Evolutionary conservation across 495 filamentous ascomycete genomes (phyloP), one percentile per base, ranked within the genome.

Genomic region (Aspergillus diversus): DNA sequence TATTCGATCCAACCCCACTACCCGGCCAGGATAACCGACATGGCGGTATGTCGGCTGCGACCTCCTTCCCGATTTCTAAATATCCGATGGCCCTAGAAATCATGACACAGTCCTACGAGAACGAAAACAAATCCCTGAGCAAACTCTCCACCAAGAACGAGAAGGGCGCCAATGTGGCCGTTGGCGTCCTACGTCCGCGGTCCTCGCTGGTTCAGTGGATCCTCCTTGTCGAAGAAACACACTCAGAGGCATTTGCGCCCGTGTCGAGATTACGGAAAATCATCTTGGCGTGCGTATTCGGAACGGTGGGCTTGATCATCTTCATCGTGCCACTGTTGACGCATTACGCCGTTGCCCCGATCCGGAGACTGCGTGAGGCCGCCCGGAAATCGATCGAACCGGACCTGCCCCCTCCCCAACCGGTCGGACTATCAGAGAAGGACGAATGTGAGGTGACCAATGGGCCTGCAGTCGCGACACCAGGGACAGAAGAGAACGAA

Each of bases 261-360:
- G 92, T 97, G 34, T 66, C 80, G 39, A 84, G 85, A 17, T 80
- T 97, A 27, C 84, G 90, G 33, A 87, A 87, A 51, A 89, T 97
- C 48, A 82, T 97, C 5, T 74, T 97, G 3, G 90, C 84, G 2
- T 96, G 91, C 56, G 90, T 96, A 1, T 96, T 97, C 68, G 91
- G 89, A 0, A 94, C 92, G 0, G 81, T 87, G 16, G 93, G 88
- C 4, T 77, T 86, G 0, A 81, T 92, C 4, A 61, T 93, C 4
- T 33, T 93, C 13, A 66, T 92, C 4, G 80, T 92, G 4, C 81
- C 92, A 33, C 90, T 93, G 0, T 83, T 92, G 46, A 91, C 92
- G 2, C 92, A 96, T 68, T 81, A 87, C 64, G 89, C 87, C 33
- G 91, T 93, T 16, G 82, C 87, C 59, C 93, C 93, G 9, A 96